Conservation (phyloP, 306 rosid genomes). For the Quercus bicolor region DNA sequence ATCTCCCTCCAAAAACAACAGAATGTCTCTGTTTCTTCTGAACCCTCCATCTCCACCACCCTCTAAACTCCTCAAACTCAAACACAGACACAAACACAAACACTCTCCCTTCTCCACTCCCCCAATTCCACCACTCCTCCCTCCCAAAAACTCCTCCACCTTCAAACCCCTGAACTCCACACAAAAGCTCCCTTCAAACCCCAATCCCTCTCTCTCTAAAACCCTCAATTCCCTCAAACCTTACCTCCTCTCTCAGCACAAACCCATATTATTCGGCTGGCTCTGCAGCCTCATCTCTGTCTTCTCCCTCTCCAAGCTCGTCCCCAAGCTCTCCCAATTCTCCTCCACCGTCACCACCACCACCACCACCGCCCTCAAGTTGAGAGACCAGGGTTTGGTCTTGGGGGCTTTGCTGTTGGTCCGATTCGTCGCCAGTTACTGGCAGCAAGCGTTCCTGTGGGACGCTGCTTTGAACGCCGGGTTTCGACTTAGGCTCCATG, state of each 20-base stretch:
- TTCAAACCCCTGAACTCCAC: slow-evolving; percentile 19
- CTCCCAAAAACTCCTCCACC: not conserved
- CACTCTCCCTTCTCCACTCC: not conserved
- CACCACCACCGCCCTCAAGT: slow-evolving; percentile 1
- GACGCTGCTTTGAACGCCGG: slow-evolving; percentile 70
- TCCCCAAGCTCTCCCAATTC: slow-evolving; percentile 39
- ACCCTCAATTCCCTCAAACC: slow-evolving; percentile 51
- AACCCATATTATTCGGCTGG: slow-evolving; percentile 62
- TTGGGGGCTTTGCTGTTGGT: slow-evolving; percentile 45
- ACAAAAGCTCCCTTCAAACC: slow-evolving; percentile 11
- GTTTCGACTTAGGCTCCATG: slow-evolving; percentile 50
- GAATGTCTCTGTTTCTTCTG: not conserved
- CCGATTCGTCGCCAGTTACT: slow-evolving; percentile 51
- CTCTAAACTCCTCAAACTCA: not conserved
- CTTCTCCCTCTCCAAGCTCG: slow-evolving; percentile 51
- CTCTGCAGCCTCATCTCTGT: slow-evolving; percentile 72
- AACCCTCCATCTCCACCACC: slow-evolving; percentile 20
- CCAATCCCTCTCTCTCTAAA: slow-evolving; percentile 12
- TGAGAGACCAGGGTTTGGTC: slow-evolving; percentile 32
- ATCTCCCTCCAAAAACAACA: not conserved
- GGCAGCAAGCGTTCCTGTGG: slow-evolving; percentile 83
- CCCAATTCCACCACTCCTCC: not conserved
- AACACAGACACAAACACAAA: slow-evolving; percentile 15
- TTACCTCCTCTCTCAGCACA: slow-evolving; percentile 37
- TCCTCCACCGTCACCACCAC: slow-evolving; percentile 30